Conservation (phyloP, 306 rosid genomes). For the Sophora flavescens region DNA sequence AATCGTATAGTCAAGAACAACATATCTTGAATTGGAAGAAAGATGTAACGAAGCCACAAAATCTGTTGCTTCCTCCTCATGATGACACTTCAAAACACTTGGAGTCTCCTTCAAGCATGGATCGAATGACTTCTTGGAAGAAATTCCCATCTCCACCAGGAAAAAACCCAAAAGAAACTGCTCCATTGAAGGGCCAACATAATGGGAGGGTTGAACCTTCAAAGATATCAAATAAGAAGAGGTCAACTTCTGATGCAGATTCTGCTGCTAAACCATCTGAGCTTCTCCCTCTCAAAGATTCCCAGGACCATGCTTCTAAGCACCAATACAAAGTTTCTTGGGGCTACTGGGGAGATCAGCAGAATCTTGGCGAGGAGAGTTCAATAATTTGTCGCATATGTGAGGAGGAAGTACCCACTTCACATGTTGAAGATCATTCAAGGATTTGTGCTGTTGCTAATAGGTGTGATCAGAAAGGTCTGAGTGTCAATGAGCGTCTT, state of each 20-base stretch:
- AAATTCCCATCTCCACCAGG: slow-evolving; percentile 74
- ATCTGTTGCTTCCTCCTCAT: slow-evolving; percentile 51
- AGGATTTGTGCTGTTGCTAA: slow-evolving; percentile 97
- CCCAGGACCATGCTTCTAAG: slow-evolving; percentile 80
- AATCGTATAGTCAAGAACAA: slow-evolving; percentile 94
- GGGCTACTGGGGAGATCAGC: slow-evolving; percentile 96
- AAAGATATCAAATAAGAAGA: slow-evolving; percentile 60
- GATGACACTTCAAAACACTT: slow-evolving; percentile 63
- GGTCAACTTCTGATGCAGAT: slow-evolving; percentile 62
- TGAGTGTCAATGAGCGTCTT: slow-evolving; percentile 93
- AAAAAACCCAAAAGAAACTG: slow-evolving; percentile 65
- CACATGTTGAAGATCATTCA: slow-evolving; percentile 94
- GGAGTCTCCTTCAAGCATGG: slow-evolving; percentile 69
- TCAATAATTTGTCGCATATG: slow-evolving; percentile 98
- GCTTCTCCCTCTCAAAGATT: slow-evolving; percentile 69
- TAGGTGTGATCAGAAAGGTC: slow-evolving; percentile 92
- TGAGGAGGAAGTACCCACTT: slow-evolving; percentile 96
- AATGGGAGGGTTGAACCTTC: slow-evolving; percentile 64
- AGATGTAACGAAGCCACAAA: slow-evolving; percentile 57
- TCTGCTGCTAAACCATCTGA: slow-evolving; percentile 72
- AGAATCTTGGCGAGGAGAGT: slow-evolving; percentile 65
- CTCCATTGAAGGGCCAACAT: slow-evolving; percentile 67
- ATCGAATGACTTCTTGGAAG: slow-evolving; percentile 91
- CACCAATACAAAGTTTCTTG: slow-evolving; percentile 89
- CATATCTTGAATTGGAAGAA: slow-evolving; percentile 69